Evolutionary conservation across 768 basidiomycete species (phyloP), one percentile per base, ranked within the genome.

Genomic region (Termitomyces heimii): DNA sequence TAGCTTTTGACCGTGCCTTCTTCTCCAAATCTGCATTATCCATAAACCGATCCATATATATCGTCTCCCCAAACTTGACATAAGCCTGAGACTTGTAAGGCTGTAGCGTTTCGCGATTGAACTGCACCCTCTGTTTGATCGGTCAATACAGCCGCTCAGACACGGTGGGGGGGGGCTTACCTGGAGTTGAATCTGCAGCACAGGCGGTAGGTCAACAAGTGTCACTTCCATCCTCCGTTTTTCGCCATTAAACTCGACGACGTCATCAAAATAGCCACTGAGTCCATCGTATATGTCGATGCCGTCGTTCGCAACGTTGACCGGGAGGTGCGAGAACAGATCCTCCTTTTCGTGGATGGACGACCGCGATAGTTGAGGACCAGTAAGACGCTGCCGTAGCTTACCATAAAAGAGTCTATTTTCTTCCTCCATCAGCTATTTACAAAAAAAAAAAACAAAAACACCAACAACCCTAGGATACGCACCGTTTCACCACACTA

Each of bases 41-140:
- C 66, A 96, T 75, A 76, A 95, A 99, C 14, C 97, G 86, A 70
- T 97, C 94, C 82, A 98, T 84, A 66, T 83, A 87, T 14, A 99
- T 77, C 10, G 84, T 89, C 70, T 94, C 90, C 18, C 80, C 85
- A 67, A 96, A 97, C 65, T 86, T 89, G 62, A 99, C 88, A 69
- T 94, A 96, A 4, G 93, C 94, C 66, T 99, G 96, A 5, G 92
- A 94, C 71, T 99, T 99, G 77, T 91, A 94, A 16, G 94, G 87
- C 62, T 94, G 90, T 55, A 92, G 79, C 0, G 89, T 93, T 62
- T 92, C 88, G 9, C 93, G 83, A 67, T 98, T 93, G 75, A 94
- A 98, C 79, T 96, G 94, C 4, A 94, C 94, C 56, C 94, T 78
- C 93, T 95, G 63, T 48, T 47, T 3, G 47, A 28, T 20, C 10